phyloP scores from a whole-genome alignment of 1,284 basidiomycete species.

The Irpex sp. region DNA sequence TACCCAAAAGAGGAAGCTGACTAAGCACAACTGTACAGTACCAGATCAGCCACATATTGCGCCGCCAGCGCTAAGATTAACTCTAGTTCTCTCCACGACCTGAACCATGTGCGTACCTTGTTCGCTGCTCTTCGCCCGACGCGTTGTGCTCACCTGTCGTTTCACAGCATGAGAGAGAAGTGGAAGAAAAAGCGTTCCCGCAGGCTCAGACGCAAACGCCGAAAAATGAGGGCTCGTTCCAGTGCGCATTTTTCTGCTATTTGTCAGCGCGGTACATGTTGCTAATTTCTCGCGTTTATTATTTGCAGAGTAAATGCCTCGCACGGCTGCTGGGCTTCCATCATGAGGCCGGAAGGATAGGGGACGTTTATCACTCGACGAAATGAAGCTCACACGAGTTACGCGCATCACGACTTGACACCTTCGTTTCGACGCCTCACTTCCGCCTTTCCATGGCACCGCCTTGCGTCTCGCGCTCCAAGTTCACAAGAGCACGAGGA shows the following conservation, averaged over 20 bases:
- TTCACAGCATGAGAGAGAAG: conserved; percentile 79
- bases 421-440: neutral
- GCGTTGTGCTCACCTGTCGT: conserved; percentile 6
- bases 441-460: conserved; percentile 6
- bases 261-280: neutral
- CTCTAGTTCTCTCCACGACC: conserved; percentile 28
- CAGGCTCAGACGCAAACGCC: conserved; percentile 83
- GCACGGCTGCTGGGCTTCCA: conserved; percentile 27
- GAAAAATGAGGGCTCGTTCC: conserved; percentile 90
- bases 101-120: conserved; percentile 26
- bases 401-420: neutral
- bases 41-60: conserved; percentile 25
- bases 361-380: neutral
- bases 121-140: neutral
- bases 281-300: neutral
- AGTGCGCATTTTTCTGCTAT: conserved; percentile 49
- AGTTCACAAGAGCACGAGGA: conserved; percentile 4
- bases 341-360: conserved; percentile 1
- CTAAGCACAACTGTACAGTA: conserved; percentile 48
- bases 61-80: conserved; percentile 11
- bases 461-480: conserved; percentile 12
- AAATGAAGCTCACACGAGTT: neutral
- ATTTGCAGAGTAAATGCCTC: conserved; percentile 31
- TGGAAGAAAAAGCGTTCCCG: conserved; percentile 90
- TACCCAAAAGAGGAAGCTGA: conserved; percentile 15